Evolutionary conservation across 805 yeast genomes (phyloP).

Genomic region (Yamadazyma paraphyllophila): DNA sequence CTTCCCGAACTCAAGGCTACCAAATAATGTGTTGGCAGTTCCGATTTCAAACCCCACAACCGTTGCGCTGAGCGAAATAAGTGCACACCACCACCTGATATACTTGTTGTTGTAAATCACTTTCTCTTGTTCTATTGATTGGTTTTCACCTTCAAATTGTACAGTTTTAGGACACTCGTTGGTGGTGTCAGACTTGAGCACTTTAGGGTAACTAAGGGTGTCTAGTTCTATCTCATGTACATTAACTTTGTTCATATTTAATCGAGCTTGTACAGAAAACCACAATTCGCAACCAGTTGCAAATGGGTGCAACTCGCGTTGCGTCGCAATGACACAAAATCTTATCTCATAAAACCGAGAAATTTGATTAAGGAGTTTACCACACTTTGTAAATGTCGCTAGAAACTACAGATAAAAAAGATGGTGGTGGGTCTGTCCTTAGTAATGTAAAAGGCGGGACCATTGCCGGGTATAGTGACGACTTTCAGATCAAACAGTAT

Average conservation of each 20-base stretch:
- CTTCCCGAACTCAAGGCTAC: slow-evolving; percentile 1
- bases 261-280: background rate
- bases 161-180: too few relatives aligned
- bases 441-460: too few relatives aligned
- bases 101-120: slow-evolving; percentile 3
- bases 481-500: too few relatives aligned
- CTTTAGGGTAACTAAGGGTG: background rate
- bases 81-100: slow-evolving; percentile 6
- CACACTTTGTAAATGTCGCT: background rate
- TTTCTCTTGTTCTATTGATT: background rate
- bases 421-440: background rate
- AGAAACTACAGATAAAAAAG: background rate
- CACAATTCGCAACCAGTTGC: slow-evolving; percentile 9
- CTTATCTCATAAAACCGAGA: slow-evolving; percentile 12
- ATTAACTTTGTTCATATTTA: background rate
- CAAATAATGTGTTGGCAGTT: slow-evolving; percentile 11
- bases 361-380: slow-evolving; percentile 8
- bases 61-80: slow-evolving; percentile 7
- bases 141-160: background rate
- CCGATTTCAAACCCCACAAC: slow-evolving; percentile 16
- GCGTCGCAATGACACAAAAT: slow-evolving; percentile 7
- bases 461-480: too few relatives aligned
- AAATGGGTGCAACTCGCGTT: slow-evolving; percentile 9
- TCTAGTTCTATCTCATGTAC: background rate
- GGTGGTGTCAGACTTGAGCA: too few relatives aligned